These are phyloP conservation scores for Microbotryum scabiosae DNA, from an alignment of 1,284 basidiomycete genomes.

Conservation along the genomic window DNA sequence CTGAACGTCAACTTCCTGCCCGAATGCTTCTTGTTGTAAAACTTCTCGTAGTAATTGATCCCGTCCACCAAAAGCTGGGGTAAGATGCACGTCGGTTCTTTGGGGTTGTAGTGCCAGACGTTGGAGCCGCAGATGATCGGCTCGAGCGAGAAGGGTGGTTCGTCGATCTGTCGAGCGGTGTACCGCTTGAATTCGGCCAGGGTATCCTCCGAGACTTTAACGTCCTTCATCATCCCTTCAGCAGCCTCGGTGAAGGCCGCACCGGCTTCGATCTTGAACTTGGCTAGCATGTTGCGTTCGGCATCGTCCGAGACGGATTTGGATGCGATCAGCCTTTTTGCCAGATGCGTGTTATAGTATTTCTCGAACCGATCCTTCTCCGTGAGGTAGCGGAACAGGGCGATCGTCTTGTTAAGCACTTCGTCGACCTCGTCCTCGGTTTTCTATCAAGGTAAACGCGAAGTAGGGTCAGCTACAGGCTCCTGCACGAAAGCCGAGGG, in stretches of 20 bases:
- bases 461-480: constrained; percentile 7
- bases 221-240: constrained; percentile 99
- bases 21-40: constrained; percentile 80
- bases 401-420: constrained; percentile 89
- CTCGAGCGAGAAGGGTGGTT: constrained; percentile 27
- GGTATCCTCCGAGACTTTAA: constrained; percentile 79
- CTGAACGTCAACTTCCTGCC: constrained; percentile 92
- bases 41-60: constrained; percentile 72
- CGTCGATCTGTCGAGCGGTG: constrained; percentile 17
- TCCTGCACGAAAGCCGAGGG: not conserved
- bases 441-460: constrained; percentile 54
- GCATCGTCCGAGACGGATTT: constrained; percentile 94
- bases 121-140: constrained; percentile 30
- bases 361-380: constrained; percentile 98
- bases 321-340: constrained; percentile 76
- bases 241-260: constrained; percentile 96
- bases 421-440: constrained; percentile 82
- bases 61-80: constrained; percentile 54
- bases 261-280: constrained; percentile 94
- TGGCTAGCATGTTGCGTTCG: constrained; percentile 94
- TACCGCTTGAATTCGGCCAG: constrained; percentile 61
- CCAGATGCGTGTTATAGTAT: constrained; percentile 94
- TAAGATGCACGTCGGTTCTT: constrained; percentile 54
- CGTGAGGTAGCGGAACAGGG: constrained; percentile 83
- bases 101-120: constrained; percentile 20